Base-by-base conservation (phyloP, 2,329 filamentous ascomycete genomes). In the Monosporascus sp. region DNA sequence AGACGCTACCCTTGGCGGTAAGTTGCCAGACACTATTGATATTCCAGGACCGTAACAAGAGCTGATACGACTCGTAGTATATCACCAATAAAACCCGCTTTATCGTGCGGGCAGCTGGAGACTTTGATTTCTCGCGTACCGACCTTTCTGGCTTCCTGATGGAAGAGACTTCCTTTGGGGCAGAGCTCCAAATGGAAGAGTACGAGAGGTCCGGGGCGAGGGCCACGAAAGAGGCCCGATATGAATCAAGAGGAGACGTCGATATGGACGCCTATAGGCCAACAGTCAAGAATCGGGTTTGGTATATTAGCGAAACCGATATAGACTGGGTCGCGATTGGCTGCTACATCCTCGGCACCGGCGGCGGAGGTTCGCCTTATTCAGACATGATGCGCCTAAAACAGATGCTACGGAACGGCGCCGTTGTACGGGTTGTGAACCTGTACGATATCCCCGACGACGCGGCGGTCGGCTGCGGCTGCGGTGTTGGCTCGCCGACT, bases 271-370 rank as follows among this genome's bases (percentile, higher is more conserved):
- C 25, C 18, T 84, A 83, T 61, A 71, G 65, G 3, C 82, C 82
- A 1, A 71, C 71, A 0, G 74, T 81, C 1, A 68, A 67, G 38
- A 69, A 74, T n/a, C 73, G 80, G 9, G 63, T 75, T 17, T 85
- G 83, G 83, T 75, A 76, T 52, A 65, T 85, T 39, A 79, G 72
- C 11, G 80, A 84, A 59, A 79, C 77, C 0, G 83, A 85, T 61
- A 68, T 85, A 4, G 65, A 70, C 31, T 85, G 78, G 70, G 78
- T 85, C 36, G 68, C 78, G 1, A 78, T 73, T 7, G 82, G 83
- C 1, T 83, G 81, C 61, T 83, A 83, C 56, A 79, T 86, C 49
- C 72, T 86, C 0, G 82, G 81, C 2, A 83, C 80, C 0, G 83
- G 82, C 20, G 82, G 82, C 6, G 82, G 82, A 20, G 81, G 82